Evolutionary conservation across 306 rosid genomes (phyloP), one percentile per base, ranked within the genome.

Genomic region (Nissolia schottii): DNA sequence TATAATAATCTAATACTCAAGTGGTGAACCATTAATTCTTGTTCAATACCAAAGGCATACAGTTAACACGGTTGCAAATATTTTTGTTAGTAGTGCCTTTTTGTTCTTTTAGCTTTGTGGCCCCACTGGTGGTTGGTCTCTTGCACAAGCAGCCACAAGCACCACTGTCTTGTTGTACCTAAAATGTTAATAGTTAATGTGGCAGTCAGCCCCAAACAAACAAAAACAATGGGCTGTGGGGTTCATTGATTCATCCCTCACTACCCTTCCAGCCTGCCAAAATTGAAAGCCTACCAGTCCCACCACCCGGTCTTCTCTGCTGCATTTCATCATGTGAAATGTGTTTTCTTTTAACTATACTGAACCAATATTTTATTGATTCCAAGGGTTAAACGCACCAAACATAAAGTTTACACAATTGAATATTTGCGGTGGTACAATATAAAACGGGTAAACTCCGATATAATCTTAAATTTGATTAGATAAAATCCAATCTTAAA

Each of bases 251-350:
- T 57, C 64, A 57, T 57, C 23, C 13, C 37, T 57, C 63, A 6
- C 1, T 25, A 25, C 14, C 14, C 18, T 12, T 56, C 38, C 63
- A 56, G 23, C 20, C 37, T 27, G 62, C 62, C 62, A 55, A 10
- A 37, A 51, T 51, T 68, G 20, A 69, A 51, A 31, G 73, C 73
- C 50, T 5, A 49, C 74, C 8, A 23, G 29, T 19, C 59, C 72
- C 18, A 19, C 59, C 46, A 51, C 70, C 23, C 32, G 23, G 16
- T 25, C 34, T 7, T 14, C 43, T 37, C 12, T 37, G 43, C 28
- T 43, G 15, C 40, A 43, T 58, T 31, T 27, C 10, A 31, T 31
- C 43, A 29, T 31, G 9, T 50, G 27, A 37, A 37, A 37, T 37
- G 12, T 37, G 43, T 37, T 10, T 6, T n/a, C n/a, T n/a, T 8